Percentiles rank a stretch among this genome's conserved stretches.
Conservation (phyloP, 2,329 filamentous ascomycete genomes). For the Fonsecaea erecta region DNA sequence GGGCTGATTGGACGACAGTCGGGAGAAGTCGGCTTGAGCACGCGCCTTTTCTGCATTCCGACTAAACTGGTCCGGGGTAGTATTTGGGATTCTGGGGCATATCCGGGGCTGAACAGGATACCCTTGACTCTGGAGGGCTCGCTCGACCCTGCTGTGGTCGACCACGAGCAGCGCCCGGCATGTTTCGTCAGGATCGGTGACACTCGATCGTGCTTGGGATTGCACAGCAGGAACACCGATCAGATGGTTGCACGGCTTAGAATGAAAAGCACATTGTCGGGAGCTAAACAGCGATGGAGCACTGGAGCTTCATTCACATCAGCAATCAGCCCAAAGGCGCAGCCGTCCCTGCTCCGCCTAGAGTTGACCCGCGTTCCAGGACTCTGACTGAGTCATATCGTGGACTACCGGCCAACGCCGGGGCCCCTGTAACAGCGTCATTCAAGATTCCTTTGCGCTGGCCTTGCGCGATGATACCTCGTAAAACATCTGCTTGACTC, state of each 20-base stretch:
- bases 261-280: background rate
- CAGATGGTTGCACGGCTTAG: background rate
- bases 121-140: background rate
- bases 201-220: background rate
- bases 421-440: background rate
- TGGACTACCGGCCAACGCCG: background rate
- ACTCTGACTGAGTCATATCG: background rate
- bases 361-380: background rate
- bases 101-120: background rate
- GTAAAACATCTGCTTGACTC: background rate
- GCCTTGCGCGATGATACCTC: background rate
- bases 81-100: background rate
- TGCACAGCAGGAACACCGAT: background rate
- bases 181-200: background rate
- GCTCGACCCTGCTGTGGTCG: background rate
- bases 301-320: background rate
- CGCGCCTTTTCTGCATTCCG: background rate
- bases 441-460: background rate
- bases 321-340: background rate
- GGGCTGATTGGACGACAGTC: slow-evolving; percentile 3
- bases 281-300: background rate
- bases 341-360: background rate
- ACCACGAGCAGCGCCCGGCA: background rate
- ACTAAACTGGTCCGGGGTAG: background rate
- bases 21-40: slow-evolving; percentile 8